Evolutionary conservation across 75 land plant species (phyloP).

Genomic region (Picea glauca): DNA sequence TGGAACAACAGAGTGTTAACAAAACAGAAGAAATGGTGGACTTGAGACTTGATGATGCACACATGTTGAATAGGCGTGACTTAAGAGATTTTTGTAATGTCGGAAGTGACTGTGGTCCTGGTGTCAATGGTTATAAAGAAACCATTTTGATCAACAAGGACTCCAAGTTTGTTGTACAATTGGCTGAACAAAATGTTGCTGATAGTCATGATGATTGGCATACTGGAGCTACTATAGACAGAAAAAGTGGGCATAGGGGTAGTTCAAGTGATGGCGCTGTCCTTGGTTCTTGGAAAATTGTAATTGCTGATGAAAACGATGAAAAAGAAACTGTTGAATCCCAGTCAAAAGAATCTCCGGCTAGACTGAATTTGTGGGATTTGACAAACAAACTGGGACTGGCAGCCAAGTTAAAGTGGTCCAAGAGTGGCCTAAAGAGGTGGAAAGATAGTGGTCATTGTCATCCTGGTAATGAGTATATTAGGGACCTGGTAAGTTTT

Average conservation of each 20-base stretch:
- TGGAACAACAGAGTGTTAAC: neutral
- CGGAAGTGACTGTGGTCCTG: neutral
- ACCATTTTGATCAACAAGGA: constrained; percentile 15
- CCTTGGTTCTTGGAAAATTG: constrained; percentile 37
- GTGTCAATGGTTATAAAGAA: constrained; percentile 17
- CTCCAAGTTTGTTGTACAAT: constrained; percentile 13
- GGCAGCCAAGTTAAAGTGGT: constrained; percentile 25
- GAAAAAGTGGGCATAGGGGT: constrained; percentile 7
- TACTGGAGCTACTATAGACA: constrained; percentile 11
- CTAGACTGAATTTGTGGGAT: neutral
- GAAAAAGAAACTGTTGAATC: constrained; percentile 6
- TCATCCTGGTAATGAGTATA: neutral
- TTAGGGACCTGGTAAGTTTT: too few relatives aligned
- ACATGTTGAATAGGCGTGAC: neutral
- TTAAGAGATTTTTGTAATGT: neutral
- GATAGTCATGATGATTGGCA: constrained; percentile 6
- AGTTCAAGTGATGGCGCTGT: constrained; percentile 27
- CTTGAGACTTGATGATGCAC: constrained; percentile 6
- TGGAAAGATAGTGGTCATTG: constrained; percentile 16
- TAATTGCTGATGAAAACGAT: constrained; percentile 30
- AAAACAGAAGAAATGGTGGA: constrained; percentile 4
- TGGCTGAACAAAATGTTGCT: constrained; percentile 17
- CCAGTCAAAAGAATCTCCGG: neutral
- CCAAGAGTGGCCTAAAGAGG: constrained; percentile 28
- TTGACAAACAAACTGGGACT: constrained; percentile 8